phyloP scores from a whole-genome alignment of 2,329 filamentous ascomycete genomes.

The Paecilomyces sp. region DNA sequence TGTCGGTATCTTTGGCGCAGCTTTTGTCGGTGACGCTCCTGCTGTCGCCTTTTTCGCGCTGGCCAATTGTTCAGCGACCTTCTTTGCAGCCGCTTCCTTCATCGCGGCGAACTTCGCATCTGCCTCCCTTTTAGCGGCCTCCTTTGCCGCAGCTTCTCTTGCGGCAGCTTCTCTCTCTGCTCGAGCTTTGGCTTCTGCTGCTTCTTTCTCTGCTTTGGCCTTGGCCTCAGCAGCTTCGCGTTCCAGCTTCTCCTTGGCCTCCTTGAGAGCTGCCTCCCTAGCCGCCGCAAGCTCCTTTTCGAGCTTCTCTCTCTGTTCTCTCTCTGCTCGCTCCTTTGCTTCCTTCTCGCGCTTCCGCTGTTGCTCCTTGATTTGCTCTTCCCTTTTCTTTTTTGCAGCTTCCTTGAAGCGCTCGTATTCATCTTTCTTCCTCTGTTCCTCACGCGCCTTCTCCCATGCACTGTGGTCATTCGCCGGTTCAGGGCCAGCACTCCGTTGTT shows the following conservation, averaged over 20 bases:
- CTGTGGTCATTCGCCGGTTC: conserved; percentile 11
- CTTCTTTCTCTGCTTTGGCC: conserved; percentile 9
- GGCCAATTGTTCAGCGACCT: conserved; percentile 11
- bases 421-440: conserved; percentile 2
- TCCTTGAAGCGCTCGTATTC: conserved; percentile 9
- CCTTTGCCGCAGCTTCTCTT: conserved; percentile 9
- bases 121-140: conserved; percentile 14
- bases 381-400: conserved; percentile 6
- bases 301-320: conserved; percentile 32
- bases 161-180: conserved; percentile 23
- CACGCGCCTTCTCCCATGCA: conserved; percentile 1
- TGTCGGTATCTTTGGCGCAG: conserved; percentile 19
- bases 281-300: conserved; percentile 23
- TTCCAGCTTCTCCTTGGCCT: conserved; percentile 20
- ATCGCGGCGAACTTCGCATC: conserved; percentile 13
- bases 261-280: conserved; percentile 7
- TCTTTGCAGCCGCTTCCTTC: conserved; percentile 21
- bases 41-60: conserved; percentile 25
- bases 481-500: conserved; percentile 23
- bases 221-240: conserved; percentile 18
- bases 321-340: conserved; percentile 32
- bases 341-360: conserved; percentile 32
- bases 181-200: conserved; percentile 15
- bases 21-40: conserved; percentile 21
- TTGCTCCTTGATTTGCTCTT: conserved; percentile 23